phyloP scores from a whole-genome alignment of 805 yeast genomes.

The Zygoascus flipseniorum region DNA sequence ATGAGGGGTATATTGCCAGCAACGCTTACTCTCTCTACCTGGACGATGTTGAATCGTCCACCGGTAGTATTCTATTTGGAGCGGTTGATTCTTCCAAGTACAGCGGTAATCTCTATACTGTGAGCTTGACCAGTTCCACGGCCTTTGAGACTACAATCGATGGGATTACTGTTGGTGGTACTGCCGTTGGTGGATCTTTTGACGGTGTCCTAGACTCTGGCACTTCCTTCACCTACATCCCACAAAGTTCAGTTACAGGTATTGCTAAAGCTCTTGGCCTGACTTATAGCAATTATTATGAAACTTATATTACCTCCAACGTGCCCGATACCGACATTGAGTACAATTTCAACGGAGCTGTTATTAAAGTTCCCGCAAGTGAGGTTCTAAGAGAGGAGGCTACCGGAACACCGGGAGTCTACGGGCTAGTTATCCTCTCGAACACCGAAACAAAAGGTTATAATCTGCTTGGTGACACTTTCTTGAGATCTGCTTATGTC shows the following conservation, averaged over 20 bases:
- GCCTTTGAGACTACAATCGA: conserved; percentile 13
- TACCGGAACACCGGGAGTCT: neutral
- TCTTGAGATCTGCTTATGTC: conserved; percentile 54
- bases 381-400: neutral
- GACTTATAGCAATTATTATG: neutral
- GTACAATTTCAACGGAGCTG: conserved; percentile 20
- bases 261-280: conserved; percentile 8
- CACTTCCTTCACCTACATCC: conserved; percentile 44
- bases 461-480: conserved; percentile 51
- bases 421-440: conserved; percentile 3
- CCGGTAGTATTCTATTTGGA: conserved; percentile 35
- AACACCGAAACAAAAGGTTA: neutral
- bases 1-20: conserved; percentile 45
- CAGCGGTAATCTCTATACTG: conserved; percentile 32
- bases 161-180: conserved; percentile 2
- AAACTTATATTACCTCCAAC: conserved; percentile 1
- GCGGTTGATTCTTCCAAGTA: conserved; percentile 38
- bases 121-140: conserved; percentile 32
- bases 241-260: conserved; percentile 25
- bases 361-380: conserved; percentile 16
- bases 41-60: conserved; percentile 28
- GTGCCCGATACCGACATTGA: conserved; percentile 3
- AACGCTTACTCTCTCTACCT: conserved; percentile 56
- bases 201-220: conserved; percentile 41
- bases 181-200: neutral